Evolutionary conservation across 306 rosid species (phyloP), one percentile per base, ranked within the genome.

Genomic region (Castanopsis chinensis): DNA sequence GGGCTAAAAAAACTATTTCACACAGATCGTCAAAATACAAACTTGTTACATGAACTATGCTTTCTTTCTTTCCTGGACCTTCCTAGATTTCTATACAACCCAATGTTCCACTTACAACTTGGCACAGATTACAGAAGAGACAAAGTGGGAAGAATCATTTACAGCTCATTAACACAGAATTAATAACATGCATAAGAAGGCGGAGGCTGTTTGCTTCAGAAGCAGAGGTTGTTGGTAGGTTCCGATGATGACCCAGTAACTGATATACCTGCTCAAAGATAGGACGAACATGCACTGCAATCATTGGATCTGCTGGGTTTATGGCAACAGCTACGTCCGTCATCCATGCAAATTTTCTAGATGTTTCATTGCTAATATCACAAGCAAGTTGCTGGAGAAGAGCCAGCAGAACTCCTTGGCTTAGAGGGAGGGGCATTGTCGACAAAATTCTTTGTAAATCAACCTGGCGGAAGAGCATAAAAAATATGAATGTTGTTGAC

Each of bases 381-480:
- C 89, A 89, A 43, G 95, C 82, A 79, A 91, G 58, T 78, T 87
- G 95, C 54, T 91, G 95, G 53, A 91, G 91, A 80, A 91, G 95
- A 69, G 95, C 87, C 74, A 91, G 73, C 68, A 91, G 87, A 56
- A 91, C 92, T 75, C 95, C 92, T 85, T 91, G 95, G 89, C 88
- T 91, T 74, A 91, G 78, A 76, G 95, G 90, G 71, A 91, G 73
- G 6, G 95, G 95, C 70, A 63, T 81, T 53, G 81, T 78, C 14
- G 92, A 73, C 85, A 91, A 74, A 14, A 91, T 85, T 17, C 86
- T 84, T 18, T 72, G 45, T 78, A 91, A 82, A 87, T 89, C 95
- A 69, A 87, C 91, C 95, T 91, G 89, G 75, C 79, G 59, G 77
- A 65, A 73, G 75, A 82, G 49, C 20, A 17, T 7, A 60, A 72